Base-by-base conservation (phyloP, 2,329 filamentous ascomycete genomes). In the Pseudocercospora vitis region DNA sequence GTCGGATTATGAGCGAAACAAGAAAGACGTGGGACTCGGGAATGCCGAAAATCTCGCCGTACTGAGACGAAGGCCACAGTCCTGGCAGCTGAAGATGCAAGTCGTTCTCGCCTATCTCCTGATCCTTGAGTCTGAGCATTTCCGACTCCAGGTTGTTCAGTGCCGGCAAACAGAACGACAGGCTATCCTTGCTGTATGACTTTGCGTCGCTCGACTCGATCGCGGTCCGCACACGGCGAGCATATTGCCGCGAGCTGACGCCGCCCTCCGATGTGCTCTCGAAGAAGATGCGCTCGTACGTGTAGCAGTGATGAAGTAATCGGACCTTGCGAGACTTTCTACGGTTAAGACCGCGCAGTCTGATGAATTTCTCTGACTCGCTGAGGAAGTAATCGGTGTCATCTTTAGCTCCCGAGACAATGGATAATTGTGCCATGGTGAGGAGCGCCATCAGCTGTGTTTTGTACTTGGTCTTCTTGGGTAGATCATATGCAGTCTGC, bases 321-420 rank as follows among this genome's bases (percentile, higher is more conserved):
- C 50, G 31, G 3, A 42, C 44, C 29, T 48, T 53, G 9, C 50
- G 28, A 31, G 50, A 53, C 11, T 48, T 48, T 14, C 31, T 18
- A 12, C 24, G 31, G n/a, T 48, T 48, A 1, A 53, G 33, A 12
- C 44, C 50, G 12, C 39, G 14, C 14, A 42, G 9, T 4, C 50
- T 19, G 9, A 53, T 53, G 44, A 53, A 32, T 14, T 42, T 53
- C 8, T 48, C 50, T 4, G 50, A 32, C n/a, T 53, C 50, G 23
- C 29, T 33, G 6, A 53, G 35, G 33, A 31, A 53, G 50, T 44
- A 44, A 16, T 48, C 35, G 24, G 33, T 23, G 11, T 42, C 16
- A 14, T 24, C 14, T 24, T 19, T 23, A 9, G n/a, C 9, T 16
- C 40, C 24, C 2, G 31, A 26, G 12, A 52, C 31, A 18, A 39